Evolutionary conservation across 345 rosid species (phyloP), one percentile per base, ranked within the genome.

Genomic region (Kandelia obovata): DNA sequence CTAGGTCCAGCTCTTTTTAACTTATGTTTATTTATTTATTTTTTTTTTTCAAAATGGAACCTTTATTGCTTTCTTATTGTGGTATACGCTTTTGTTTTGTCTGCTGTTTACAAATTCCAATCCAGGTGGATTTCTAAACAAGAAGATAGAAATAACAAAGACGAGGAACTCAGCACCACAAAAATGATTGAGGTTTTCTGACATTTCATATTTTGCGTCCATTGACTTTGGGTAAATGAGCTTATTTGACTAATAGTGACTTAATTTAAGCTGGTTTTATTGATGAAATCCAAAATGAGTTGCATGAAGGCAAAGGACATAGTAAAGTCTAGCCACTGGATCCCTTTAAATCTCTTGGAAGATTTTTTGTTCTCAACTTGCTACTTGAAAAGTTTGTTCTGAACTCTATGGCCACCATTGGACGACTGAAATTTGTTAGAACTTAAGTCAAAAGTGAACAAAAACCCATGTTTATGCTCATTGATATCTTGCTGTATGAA

Each of bases 61-160:
- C 27, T n/a, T 66, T 39, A 17, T 34, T 59, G 5, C 61, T 67
- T 32, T 11, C 23, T 34, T 56, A 58, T 32, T 30, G 19, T 31
- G 32, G 2, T 10, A 8, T 11, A 13, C 6, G 26, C 53, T 43
- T 31, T 39, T 53, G 47, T 51, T 49, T 61, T 7, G 17, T 64
- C 23, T 68, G 60, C 26, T 35, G 25, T 20, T 30, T 35, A 10
- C 13, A 28, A 58, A 73, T 63, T 64, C 64, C 32, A 70, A 71
- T 75, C 11, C 78, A 84, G 88, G 87, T 69, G 83, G 78, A 43
- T 78, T 79, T 69, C 75, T 64, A 5, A 74, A 75, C 76, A 84
- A 81, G 76, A 78, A 73, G 76, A 56, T 75, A 35, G 82, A 72
- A 26, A 56, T 64, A 35, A 17, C 77, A 31, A 83, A 71, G 72